Percentiles rank a stretch among this genome's conserved stretches.
phyloP scores from a whole-genome alignment of 2,329 filamentous ascomycete species.

The Salinomyces thailandicus region DNA sequence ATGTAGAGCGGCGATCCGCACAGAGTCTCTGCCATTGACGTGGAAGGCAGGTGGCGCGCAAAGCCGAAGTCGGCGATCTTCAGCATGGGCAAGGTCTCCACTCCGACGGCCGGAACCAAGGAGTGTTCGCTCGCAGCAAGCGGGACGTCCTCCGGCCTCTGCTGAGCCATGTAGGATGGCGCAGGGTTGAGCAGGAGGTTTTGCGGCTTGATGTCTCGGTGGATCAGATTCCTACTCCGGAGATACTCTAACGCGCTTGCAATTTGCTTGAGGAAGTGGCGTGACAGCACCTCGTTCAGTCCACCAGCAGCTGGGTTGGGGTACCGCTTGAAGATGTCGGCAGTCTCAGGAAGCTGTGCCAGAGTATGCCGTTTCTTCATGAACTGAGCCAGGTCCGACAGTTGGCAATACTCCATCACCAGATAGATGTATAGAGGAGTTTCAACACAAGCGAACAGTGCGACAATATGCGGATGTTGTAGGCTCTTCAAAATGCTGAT shows the following conservation, averaged over 20 bases:
- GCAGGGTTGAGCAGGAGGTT: slow-evolving; percentile 86
- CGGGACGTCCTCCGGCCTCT: slow-evolving; percentile 51
- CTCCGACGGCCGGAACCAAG: slow-evolving; percentile 66
- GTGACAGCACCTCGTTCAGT: slow-evolving; percentile 91
- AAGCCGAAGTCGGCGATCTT: slow-evolving; percentile 99
- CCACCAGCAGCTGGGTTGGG: slow-evolving; percentile 72
- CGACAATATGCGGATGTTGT: slow-evolving; percentile 92
- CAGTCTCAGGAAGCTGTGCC: slow-evolving; percentile 65
- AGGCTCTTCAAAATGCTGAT: slow-evolving; percentile 91
- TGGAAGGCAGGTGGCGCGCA: slow-evolving; percentile 78
- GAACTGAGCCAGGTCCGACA: slow-evolving; percentile 88
- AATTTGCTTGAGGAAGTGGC: slow-evolving; percentile 93
- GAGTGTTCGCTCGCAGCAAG: slow-evolving; percentile 74
- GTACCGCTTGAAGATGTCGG: slow-evolving; percentile 88
- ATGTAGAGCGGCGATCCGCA: slow-evolving; percentile 97
- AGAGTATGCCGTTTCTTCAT: slow-evolving; percentile 88
- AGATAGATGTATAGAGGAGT: slow-evolving; percentile 82
- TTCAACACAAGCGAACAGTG: slow-evolving; percentile 88
- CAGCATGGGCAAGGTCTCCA: slow-evolving; percentile 82
- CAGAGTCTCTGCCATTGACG: slow-evolving; percentile 86
- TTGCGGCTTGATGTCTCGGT: slow-evolving; percentile 95
- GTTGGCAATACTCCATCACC: slow-evolving; percentile 96
- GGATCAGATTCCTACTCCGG: slow-evolving; percentile 73
- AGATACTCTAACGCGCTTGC: slow-evolving; percentile 85
- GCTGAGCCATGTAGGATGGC: slow-evolving; percentile 55